Conservation (phyloP, 306 rosid species). For the Lathyrus oleraceus region DNA sequence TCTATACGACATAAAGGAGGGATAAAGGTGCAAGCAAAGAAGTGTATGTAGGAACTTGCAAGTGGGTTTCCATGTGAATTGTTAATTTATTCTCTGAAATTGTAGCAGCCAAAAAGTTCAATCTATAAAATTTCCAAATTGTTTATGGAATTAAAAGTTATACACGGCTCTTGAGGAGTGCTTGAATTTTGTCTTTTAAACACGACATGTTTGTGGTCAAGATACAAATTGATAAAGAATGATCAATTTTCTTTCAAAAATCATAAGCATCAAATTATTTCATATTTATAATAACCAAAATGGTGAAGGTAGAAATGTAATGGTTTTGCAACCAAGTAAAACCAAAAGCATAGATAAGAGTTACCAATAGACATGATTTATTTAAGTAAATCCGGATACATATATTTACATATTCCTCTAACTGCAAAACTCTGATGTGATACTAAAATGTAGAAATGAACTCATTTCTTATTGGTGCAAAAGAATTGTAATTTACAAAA, state of each 20-base stretch:
- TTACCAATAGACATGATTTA: not conserved
- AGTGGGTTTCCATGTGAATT: not conserved
- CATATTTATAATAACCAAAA: no score
- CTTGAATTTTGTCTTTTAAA: no score
- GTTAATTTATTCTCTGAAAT: not conserved
- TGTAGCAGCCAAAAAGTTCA: not conserved
- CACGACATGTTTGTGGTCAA: not conserved
- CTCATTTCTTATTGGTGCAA: slow-evolving; percentile 51
- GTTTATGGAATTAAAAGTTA: not conserved
- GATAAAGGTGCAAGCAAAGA: not conserved
- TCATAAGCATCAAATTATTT: no score
- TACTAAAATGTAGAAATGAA: slow-evolving; percentile 21
- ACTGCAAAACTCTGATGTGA: slow-evolving; percentile 37
- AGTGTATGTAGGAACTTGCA: not conserved
- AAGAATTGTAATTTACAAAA: slow-evolving; percentile 65
- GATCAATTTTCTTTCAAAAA: not conserved
- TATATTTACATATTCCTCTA: slow-evolving; percentile 47
- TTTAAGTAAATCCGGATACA: slow-evolving; percentile 26
- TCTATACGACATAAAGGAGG: not conserved
- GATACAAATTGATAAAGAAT: not conserved
- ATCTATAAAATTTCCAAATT: not conserved
- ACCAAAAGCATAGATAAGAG: slow-evolving; percentile 6
- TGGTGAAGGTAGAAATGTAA: not conserved
- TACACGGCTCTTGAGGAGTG: no score
- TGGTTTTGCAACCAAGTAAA: slow-evolving; percentile 2